Evolutionary conservation across 2,329 filamentous ascomycete species (phyloP), one percentile per base, ranked within the genome.

Genomic region (Mycosphaerella arachidis): DNA sequence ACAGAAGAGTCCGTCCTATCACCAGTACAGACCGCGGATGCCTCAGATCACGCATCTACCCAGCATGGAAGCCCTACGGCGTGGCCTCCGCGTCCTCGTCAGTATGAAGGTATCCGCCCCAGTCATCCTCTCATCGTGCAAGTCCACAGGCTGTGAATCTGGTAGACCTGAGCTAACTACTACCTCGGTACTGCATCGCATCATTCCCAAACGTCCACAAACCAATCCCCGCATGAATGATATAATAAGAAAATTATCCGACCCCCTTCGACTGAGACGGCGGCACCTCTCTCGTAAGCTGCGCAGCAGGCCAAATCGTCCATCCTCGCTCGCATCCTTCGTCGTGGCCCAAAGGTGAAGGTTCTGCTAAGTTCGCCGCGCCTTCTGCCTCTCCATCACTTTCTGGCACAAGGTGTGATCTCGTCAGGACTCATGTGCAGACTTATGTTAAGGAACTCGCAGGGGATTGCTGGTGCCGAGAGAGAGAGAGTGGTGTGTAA

Each of bases 201-300:
- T 62, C 64, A 63, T 66, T 66, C 7, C 59, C 62, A 40, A 62
- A 63, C 6, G 64, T 55, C 65, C 65, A 67, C 24, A 66, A 51
- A 2, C 65, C 62, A 60, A 66, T 66, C 1, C 64, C 20, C 8
- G 61, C 58, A 52, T 66, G 63, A 12, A 52, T 66, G 63, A 12
- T 63, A 65, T 12, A 63, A 55, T 27, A 3, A 65, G 56, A 43
- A 67, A 61, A 8, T 53, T 51, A 50, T 66, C 66, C 6, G 55
- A 53, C 33, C 64, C 62, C 35, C 63, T 58, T 58, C 9, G 64
- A 52, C 35, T 65, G 64, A 45, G 59, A 66, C 7, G 63, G 63
- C 12, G 56, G 60, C 10, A 63, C 56, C 10, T 55, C 48, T 53
- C 63, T 56, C 7, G 60, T 58, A 10, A 58, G 52, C 48, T 67